Percentiles rank a stretch among this genome's conserved stretches.
Evolutionary conservation across 1,284 basidiomycete genomes (phyloP).

Genomic region (Fistulinella cinereoalba): DNA sequence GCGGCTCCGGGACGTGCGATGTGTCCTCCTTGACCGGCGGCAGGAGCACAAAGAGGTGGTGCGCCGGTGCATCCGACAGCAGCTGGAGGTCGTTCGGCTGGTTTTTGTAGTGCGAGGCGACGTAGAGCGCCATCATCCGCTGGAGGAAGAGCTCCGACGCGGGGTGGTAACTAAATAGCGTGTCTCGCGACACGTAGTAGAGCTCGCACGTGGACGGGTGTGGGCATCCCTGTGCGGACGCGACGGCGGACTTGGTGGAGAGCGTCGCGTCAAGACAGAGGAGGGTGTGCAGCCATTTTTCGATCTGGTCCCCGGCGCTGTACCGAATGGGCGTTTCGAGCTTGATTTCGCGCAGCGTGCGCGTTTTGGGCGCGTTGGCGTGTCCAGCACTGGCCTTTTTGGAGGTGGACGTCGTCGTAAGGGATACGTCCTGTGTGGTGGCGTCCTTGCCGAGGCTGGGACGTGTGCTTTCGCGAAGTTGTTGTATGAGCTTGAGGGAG

Average conservation of each 20-base stretch:
- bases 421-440: conserved; percentile 45
- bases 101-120: conserved; percentile 98
- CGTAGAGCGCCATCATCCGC: conserved; percentile 97
- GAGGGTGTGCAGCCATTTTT: conserved; percentile 91
- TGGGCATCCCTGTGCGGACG: conserved; percentile 75
- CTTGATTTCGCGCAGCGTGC: conserved; percentile 91
- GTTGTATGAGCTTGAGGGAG: conserved; percentile 96
- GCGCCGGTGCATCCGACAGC: conserved; percentile 94
- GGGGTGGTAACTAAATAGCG: conserved; percentile 95
- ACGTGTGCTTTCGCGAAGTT: conserved; percentile 86
- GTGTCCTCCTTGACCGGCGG: conserved; percentile 89
- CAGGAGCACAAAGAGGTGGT: conserved; percentile 94
- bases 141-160: conserved; percentile 97
- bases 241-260: conserved; percentile 45
- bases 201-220: conserved; percentile 94
- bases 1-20: conserved; percentile 83
- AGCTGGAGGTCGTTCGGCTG: conserved; percentile 98
- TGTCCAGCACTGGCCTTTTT: conserved; percentile 42
- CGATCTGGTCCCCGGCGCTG: conserved; percentile 81
- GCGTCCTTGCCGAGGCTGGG: conserved; percentile 65
- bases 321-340: conserved; percentile 96
- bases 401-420: conserved; percentile 43
- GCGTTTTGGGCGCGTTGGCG: conserved; percentile 62
- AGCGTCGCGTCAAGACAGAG: conserved; percentile 94
- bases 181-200: conserved; percentile 95